Conservation (phyloP, 1,139 yeast genomes). For the Kluyveromyces sp. region DNA sequence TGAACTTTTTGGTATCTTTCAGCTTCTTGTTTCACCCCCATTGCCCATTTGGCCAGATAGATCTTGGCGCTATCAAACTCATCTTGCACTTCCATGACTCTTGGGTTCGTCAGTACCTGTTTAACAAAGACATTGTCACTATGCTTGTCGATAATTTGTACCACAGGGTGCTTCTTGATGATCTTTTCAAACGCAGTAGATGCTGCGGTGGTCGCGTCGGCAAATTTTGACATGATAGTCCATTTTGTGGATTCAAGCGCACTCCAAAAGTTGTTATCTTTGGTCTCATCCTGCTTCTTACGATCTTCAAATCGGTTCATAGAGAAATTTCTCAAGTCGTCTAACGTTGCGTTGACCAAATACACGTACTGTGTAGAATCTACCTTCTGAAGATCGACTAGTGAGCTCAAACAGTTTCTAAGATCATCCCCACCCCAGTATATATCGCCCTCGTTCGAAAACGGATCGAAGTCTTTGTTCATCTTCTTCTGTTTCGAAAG, state of each 20-base stretch:
- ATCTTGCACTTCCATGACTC: conserved; percentile 71
- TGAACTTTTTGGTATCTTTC: conserved; percentile 57
- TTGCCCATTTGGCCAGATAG: conserved; percentile 95
- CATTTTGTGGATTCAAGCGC: conserved; percentile 67
- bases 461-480: conserved; percentile 62
- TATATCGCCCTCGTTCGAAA: conserved; percentile 48
- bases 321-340: conserved; percentile 75
- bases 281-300: conserved; percentile 18
- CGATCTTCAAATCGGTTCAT: conserved; percentile 34
- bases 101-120: conserved; percentile 64
- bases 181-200: conserved; percentile 23
- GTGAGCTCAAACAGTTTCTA: conserved; percentile 44
- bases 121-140: conserved; percentile 39
- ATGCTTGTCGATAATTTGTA: conserved; percentile 25
- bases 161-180: conserved; percentile 26
- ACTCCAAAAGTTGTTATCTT: conserved; percentile 21
- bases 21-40: conserved; percentile 89
- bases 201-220: conserved; percentile 69
- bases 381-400: conserved; percentile 60
- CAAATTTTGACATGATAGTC: conserved; percentile 79
- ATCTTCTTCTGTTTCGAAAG: conserved; percentile 49
- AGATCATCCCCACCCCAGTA: conserved; percentile 94
- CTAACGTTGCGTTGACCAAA: conserved; percentile 72
- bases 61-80: conserved; percentile 91
- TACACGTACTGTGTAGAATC: conserved; percentile 65